Percentiles rank a stretch among this genome's conserved stretches.
These are phyloP conservation scores for Paradendryphiella salina DNA, from an alignment of 2,329 filamentous ascomycete species.

Conservation along the genomic window DNA sequence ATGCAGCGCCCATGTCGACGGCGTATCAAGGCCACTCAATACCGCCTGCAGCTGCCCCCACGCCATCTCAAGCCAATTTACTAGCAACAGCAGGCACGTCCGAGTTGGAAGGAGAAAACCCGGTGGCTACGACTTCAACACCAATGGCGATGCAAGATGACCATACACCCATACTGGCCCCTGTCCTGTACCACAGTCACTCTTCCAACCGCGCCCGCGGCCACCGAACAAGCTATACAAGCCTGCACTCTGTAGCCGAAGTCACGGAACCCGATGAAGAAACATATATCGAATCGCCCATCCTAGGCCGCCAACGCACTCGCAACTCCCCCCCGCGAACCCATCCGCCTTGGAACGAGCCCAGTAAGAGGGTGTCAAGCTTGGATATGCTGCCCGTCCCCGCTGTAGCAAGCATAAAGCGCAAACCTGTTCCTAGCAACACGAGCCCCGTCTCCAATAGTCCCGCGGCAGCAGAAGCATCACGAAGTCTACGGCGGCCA, in stretches of 20 bases:
- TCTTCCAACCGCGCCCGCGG: slow-evolving; percentile 41
- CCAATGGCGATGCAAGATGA: slow-evolving; percentile 22
- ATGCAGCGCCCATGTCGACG: slow-evolving; percentile 13
- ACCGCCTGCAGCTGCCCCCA: slow-evolving; percentile 11
- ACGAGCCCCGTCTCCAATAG: no score
- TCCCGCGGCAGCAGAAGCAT: slow-evolving; percentile 26
- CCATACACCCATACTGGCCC: slow-evolving; percentile 28
- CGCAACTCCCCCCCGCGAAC: slow-evolving; percentile 1
- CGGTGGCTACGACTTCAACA: slow-evolving; percentile 7
- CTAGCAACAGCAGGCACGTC: background rate
- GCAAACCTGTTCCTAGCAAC: slow-evolving; percentile 28
- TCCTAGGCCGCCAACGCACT: slow-evolving; percentile 19
- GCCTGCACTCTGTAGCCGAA: slow-evolving; percentile 41
- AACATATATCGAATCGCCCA: slow-evolving; percentile 22
- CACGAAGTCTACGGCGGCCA: slow-evolving; percentile 30
- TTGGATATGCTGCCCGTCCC: slow-evolving; percentile 23
- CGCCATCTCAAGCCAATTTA: slow-evolving; percentile 1
- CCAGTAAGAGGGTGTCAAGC: slow-evolving; percentile 3
- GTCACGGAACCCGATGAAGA: slow-evolving; percentile 37
- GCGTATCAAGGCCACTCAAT: slow-evolving; percentile 6
- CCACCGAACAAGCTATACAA: slow-evolving; percentile 38
- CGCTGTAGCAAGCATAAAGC: slow-evolving; percentile 25
- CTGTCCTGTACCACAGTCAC: slow-evolving; percentile 39
- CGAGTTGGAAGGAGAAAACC: background rate
- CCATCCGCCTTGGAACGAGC: no score